Conservation (phyloP, 78 protist genomes). For the Dictyostelium brefeldianum region DNA sequence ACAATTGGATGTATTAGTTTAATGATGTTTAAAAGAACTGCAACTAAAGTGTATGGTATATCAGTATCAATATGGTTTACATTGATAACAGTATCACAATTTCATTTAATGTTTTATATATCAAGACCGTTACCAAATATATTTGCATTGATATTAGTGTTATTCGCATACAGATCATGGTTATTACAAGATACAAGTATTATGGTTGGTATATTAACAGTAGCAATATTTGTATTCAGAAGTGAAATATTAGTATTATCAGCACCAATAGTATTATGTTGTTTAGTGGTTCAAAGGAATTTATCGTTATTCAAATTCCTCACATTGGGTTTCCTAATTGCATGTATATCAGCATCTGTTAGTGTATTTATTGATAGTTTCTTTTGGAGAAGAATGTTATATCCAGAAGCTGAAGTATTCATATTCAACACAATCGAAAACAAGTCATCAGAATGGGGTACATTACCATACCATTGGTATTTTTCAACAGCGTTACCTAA, state of each 20-base stretch:
- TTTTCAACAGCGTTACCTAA: conserved; percentile 90
- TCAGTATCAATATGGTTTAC: conserved; percentile 1
- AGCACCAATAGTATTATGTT: conserved; percentile 72
- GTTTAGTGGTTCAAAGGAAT: conserved; percentile 1
- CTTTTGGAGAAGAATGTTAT: conserved; percentile 89
- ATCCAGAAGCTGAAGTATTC: conserved; percentile 96
- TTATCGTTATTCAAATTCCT: background rate
- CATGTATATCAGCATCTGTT: background rate
- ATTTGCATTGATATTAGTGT: conserved; percentile 84
- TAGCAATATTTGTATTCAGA: conserved; percentile 82
- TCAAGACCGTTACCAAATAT: conserved; percentile 95
- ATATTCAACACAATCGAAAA: conserved; percentile 90
- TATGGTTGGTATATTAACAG: conserved; percentile 22
- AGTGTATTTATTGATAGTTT: conserved; percentile 82
- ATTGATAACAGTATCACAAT: conserved; percentile 73
- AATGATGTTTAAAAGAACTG: conserved; percentile 32
- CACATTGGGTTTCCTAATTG: conserved; percentile 25
- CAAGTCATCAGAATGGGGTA: conserved; percentile 90
- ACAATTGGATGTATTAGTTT: background rate
- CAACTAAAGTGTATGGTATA: conserved; percentile 48
- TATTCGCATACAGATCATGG: conserved; percentile 77
- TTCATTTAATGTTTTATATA: conserved; percentile 92
- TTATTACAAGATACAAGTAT: background rate
- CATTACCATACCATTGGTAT: conserved; percentile 92
- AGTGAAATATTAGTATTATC: conserved; percentile 78